A percentile compares a stretch with the other conserved stretches of the same genome.
Conservation (phyloP, 306 rosid genomes). For the Medicago lupulina region DNA sequence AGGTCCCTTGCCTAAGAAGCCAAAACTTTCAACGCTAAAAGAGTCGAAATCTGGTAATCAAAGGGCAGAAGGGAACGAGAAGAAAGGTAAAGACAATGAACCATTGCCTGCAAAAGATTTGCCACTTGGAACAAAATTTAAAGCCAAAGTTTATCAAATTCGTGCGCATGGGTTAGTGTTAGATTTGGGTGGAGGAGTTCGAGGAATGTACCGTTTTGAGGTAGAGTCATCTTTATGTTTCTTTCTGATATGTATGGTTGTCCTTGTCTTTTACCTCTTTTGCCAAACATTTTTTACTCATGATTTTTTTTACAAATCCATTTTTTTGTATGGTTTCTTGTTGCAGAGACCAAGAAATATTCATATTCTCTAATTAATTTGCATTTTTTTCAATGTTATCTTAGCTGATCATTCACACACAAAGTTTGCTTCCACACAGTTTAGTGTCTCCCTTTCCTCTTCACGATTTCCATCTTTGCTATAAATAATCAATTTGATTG, state of each 20-base stretch:
- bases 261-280: background rate
- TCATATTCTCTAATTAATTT: too few relatives aligned
- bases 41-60: constrained; percentile 38
- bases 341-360: too few relatives aligned
- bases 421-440: too few relatives aligned
- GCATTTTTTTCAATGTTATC: too few relatives aligned
- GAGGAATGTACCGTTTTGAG: constrained; percentile 89
- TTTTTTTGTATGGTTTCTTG: too few relatives aligned
- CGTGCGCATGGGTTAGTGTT: constrained; percentile 85
- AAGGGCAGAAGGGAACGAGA: constrained; percentile 31
- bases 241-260: background rate
- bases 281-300: too few relatives aligned
- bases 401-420: too few relatives aligned
- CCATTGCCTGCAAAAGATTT: constrained; percentile 50
- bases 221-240: constrained; percentile 43
- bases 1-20: constrained; percentile 47
- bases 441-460: too few relatives aligned
- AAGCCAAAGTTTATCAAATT: constrained; percentile 77
- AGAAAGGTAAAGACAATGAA: constrained; percentile 45
- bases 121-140: constrained; percentile 72
- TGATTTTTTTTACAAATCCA: too few relatives aligned
- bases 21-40: constrained; percentile 47
- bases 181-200: constrained; percentile 85
- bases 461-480: background rate
- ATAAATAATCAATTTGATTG: background rate